phyloP scores from a whole-genome alignment of 106 monocot species.

The Phalaenopsis aphrodite region DNA sequence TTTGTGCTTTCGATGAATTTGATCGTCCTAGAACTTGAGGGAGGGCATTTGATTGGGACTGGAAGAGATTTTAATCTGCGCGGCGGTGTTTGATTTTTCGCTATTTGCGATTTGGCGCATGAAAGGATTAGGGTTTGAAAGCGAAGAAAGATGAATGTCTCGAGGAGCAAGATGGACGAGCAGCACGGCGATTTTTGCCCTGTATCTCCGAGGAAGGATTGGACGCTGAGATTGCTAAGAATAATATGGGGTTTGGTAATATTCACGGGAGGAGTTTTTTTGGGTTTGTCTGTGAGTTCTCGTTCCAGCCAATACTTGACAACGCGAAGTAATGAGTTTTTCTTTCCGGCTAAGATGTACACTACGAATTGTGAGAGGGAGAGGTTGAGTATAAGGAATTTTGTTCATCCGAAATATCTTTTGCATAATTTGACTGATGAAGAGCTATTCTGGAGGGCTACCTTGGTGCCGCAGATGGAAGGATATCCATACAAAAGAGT shows the following conservation, averaged over 20 bases:
- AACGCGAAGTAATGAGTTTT: slow-evolving; percentile 31
- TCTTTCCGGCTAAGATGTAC: slow-evolving; percentile 42
- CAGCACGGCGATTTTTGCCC: slow-evolving; percentile 36
- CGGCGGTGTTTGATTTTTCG: not conserved
- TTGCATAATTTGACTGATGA: slow-evolving; percentile 67
- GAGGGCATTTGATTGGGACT: not conserved
- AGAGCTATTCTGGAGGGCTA: slow-evolving; percentile 85
- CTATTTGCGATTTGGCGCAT: not conserved
- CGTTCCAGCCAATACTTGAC: slow-evolving; percentile 31
- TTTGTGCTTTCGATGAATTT: not conserved
- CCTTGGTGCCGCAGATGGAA: slow-evolving; percentile 62
- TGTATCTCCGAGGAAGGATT: slow-evolving; percentile 42
- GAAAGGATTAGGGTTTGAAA: slow-evolving; percentile 14
- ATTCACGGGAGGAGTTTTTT: slow-evolving; percentile 57
- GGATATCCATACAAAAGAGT: slow-evolving; percentile 57
- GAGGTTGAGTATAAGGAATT: slow-evolving; percentile 35
- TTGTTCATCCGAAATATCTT: slow-evolving; percentile 37
- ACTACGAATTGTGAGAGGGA: slow-evolving; percentile 28
- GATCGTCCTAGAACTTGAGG: not conserved
- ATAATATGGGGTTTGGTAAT: slow-evolving; percentile 45
- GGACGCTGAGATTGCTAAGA: slow-evolving; percentile 38
- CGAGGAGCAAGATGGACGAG: slow-evolving; percentile 18
- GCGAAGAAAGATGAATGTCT: slow-evolving; percentile 8
- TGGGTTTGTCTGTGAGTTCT: slow-evolving; percentile 50
- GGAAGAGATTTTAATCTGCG: not conserved